Conservation (phyloP, 305 asterid genomes). For the Fraxinus dipetala region DNA sequence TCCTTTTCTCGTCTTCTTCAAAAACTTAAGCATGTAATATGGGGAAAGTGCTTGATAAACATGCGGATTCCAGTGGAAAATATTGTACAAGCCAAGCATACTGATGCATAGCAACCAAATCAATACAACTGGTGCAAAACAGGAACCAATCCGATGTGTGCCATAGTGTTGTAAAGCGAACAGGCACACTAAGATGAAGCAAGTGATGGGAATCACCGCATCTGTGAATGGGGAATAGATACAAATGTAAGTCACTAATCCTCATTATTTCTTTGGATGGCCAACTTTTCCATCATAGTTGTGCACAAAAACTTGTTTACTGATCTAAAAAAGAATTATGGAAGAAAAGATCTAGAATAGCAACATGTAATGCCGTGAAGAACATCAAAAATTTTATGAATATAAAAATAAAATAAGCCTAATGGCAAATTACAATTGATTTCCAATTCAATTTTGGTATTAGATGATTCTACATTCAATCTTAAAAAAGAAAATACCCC, state of each 20-base stretch:
- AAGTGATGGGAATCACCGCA: conserved; percentile 88
- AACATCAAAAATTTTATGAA: neutral
- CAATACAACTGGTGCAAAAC: conserved; percentile 80
- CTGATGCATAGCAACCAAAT: conserved; percentile 85
- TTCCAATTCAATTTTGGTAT: neutral
- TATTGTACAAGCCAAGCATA: conserved; percentile 80
- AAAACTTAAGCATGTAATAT: conserved; percentile 68
- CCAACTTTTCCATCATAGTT: neutral
- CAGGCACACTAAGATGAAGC: conserved; percentile 89
- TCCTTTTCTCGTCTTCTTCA: conserved; percentile 83
- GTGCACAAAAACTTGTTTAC: neutral
- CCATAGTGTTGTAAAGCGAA: conserved; percentile 96
- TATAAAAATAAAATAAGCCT: neutral
- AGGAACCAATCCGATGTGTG: conserved; percentile 78
- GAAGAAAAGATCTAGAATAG: neutral
- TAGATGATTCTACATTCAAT: neutral
- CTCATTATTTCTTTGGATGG: neutral
- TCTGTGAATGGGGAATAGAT: conserved; percentile 47
- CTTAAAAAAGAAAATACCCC: neutral
- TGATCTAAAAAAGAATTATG: neutral
- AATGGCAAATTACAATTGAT: neutral
- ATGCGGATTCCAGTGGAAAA: conserved; percentile 74
- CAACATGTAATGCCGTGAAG: neutral
- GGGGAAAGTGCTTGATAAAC: conserved; percentile 92
- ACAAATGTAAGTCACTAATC: neutral